Evolutionary conservation across 306 rosid genomes (phyloP), one percentile per base, ranked within the genome.

Genomic region (Ziziphus jujuba): DNA sequence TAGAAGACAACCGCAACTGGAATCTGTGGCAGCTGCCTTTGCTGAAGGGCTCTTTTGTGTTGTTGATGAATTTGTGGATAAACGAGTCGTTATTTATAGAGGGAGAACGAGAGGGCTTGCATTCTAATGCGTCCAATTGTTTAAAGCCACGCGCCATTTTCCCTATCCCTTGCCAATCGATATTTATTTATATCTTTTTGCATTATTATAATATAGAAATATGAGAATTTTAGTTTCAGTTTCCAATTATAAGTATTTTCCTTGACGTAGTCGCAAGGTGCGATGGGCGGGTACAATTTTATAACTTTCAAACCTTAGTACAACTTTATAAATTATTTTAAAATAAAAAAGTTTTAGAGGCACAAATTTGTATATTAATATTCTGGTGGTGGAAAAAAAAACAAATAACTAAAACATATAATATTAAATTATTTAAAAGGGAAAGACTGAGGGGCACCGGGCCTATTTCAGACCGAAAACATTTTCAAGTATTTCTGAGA

Each of bases 1-100:
- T 15, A 17, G 1, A 7, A 7, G 14, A n/a, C 21, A 11, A 15
- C n/a, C 16, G 45, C 45, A 23, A 10, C 9, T 21, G n/a, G 16
- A 11, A 16, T 19, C 21, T 43, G 21, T 59, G 49, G 22, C 16
- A 49, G 11, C 40, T 38, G 5, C 20, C 7, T 12, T 12, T 3
- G 48, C 53, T 23, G 17, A 21, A 9, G 40, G 40, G n/a, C 4
- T 59, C n/a, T n/a, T n/a, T n/a, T n/a, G n/a, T n/a, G 55, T 66
- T 23, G 31, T 14, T 24, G 14, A 11, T 25, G 67, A 40, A 21
- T 21, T 40, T 17, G 45, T 11, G 4, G 38, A 25, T 47, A 44
- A 40, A 17, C 15, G 17, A 20, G 52, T 22, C 52, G 48, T 55
- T 69, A 78, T 73, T 73, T 78, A 78, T 78, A 78, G 76, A 50